Evolutionary conservation across 1,284 basidiomycete genomes (phyloP).

Genomic region (Trichosporon sp.): DNA sequence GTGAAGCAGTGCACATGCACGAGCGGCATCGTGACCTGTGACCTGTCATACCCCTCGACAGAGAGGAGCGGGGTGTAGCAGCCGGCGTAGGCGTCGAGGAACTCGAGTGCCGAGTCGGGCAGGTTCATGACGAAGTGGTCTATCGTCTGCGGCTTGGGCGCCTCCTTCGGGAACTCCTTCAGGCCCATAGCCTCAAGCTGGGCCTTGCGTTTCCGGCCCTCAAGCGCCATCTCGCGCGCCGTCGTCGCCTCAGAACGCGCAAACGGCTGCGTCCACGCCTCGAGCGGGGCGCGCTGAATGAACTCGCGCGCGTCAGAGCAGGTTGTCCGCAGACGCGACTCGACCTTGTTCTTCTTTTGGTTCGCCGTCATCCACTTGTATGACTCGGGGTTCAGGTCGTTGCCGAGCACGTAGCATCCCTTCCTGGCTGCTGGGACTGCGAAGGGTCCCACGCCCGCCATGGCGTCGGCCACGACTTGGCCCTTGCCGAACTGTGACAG

Average conservation of each 20-base stretch:
- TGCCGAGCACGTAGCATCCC: slow-evolving; percentile 83
- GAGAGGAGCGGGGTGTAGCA: slow-evolving; percentile 58
- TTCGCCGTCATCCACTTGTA: slow-evolving; percentile 77
- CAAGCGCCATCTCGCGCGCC: slow-evolving; percentile 36
- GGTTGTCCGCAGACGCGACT: slow-evolving; percentile 66
- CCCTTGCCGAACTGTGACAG: slow-evolving; percentile 69
- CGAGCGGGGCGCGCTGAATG: slow-evolving; percentile 65
- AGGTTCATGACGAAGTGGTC: slow-evolving; percentile 97
- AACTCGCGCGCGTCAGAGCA: slow-evolving; percentile 85
- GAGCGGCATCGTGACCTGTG: slow-evolving; percentile 69
- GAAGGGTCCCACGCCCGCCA: slow-evolving; percentile 98
- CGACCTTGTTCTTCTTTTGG: slow-evolving; percentile 71
- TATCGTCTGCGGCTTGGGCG: slow-evolving; percentile 60
- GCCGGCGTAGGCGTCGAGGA: slow-evolving; percentile 85
- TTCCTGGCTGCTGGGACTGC: slow-evolving; percentile 89
- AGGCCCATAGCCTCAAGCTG: slow-evolving; percentile 11
- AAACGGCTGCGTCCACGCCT: slow-evolving; percentile 68
- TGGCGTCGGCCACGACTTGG: slow-evolving; percentile 84
- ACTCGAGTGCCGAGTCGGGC: slow-evolving; percentile 85
- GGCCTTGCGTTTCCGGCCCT: slow-evolving; percentile 34
- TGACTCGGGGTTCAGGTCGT: slow-evolving; percentile 91
- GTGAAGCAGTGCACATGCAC: slow-evolving; percentile 98
- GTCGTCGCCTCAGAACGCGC: slow-evolving; percentile 48
- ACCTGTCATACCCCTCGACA: slow-evolving; percentile 35
- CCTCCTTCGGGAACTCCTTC: neutral